Evolutionary conservation across 164 flowering plant species (phyloP).

Genomic region (Vitis rupestris): DNA sequence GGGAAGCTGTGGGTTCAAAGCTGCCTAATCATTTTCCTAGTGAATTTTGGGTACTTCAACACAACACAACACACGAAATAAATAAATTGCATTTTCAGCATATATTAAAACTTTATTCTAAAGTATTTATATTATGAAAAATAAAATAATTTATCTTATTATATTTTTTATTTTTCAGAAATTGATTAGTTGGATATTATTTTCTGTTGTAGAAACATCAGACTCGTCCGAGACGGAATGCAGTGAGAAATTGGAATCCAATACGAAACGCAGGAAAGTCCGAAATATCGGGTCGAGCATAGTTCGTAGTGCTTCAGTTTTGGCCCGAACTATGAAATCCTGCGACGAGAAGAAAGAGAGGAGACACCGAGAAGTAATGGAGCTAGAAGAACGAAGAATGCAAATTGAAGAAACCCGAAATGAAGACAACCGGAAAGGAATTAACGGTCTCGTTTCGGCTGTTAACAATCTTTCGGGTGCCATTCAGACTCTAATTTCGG

Average conservation of each 20-base stretch:
- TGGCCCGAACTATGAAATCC: conserved; percentile 24
- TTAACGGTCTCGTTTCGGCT: conserved; percentile 29
- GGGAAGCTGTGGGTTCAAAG: background rate
- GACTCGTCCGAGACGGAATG: conserved; percentile 29
- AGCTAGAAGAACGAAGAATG: conserved; percentile 31
- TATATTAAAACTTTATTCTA: no score
- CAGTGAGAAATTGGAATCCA: conserved; percentile 16
- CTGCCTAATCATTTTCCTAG: background rate
- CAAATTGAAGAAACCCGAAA: conserved; percentile 30
- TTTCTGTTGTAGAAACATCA: conserved; percentile 12
- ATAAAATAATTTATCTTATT: no score
- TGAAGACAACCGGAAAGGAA: conserved; percentile 32
- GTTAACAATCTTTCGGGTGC: conserved; percentile 39
- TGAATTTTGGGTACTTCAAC: conserved; percentile 2
- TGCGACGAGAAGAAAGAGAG: conserved; percentile 42
- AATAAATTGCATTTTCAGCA: no score
- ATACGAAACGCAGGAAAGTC: conserved; percentile 25
- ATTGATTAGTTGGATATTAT: no score
- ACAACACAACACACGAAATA: no score
- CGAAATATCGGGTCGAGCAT: conserved; percentile 31
- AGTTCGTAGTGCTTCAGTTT: conserved; percentile 27
- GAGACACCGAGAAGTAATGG: conserved; percentile 31
- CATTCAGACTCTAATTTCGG: conserved; percentile 33
- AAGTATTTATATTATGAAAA: no score
- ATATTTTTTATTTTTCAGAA: no score